Base-by-base conservation (phyloP, 768 basidiomycete species). In the Amanita fuliginea region DNA sequence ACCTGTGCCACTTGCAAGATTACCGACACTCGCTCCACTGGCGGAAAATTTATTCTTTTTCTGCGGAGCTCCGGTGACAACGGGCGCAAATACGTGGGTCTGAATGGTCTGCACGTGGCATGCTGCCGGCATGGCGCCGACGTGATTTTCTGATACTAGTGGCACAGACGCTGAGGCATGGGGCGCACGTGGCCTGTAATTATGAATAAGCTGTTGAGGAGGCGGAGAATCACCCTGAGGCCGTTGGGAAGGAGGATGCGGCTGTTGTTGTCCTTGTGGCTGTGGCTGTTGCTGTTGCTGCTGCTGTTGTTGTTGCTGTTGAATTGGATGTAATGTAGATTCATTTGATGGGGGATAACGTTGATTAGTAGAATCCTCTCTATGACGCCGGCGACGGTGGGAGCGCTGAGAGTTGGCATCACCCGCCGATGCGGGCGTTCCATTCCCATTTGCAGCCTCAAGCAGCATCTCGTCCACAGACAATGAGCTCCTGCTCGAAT, bases 21-120 rank as follows among this genome's bases (percentile, higher is more conserved):
- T 52, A 13, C 49, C 54, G 19, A 39, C 48, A 51, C 54, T 54
- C 13, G 51, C 52, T 22, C 53, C 48, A 22, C 56, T 55, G 40
- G 61, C 60, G 1, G 64, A 57, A 49, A 66, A 74, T 61, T 84
- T 82, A 32, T 63, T 62, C 66, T 83, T 83, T 67, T 85, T 85
- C 14, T 72, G 72, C 2, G 83, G 82, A 3, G 84, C 81, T 49
- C 84, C 84, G 0, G 78, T 86, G 6, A 84, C 80, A 3, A 80
- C 77, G 2, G 83, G 80, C 6, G 83, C 81, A 57, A 86, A 86
- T 10, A 83, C 76, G 59, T 85, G 83, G 0, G 78, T 81, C 53
- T 80, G 78, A 52, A 78, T 78, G 36, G 65, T 60, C 47, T 64
- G 64, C 24, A 60, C 56, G 55, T 67, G 66, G 21, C 59, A 54